Base-by-base conservation (phyloP, 139 green algal species). In the Zygnema circumcarinatum region DNA sequence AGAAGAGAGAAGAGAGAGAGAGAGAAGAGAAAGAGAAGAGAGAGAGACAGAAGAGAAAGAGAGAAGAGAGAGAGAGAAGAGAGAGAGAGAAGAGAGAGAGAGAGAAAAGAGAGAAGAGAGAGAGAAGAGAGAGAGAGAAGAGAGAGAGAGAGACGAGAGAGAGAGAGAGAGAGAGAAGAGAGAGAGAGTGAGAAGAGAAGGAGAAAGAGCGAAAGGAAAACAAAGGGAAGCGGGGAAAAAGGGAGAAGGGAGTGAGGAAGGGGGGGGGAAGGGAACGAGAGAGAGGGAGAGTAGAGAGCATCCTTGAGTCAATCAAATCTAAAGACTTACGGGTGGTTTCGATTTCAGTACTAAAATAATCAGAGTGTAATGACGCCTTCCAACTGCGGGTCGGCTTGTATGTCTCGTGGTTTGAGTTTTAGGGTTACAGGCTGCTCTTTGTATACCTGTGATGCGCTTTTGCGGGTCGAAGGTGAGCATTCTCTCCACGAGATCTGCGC, bases 381-480 rank as follows among this genome's bases (percentile, higher is more conserved):
- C n/a, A n/a, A n/a, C n/a, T n/a, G n/a, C n/a, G n/a, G n/a, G n/a
- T n/a, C n/a, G n/a, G n/a, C n/a, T n/a, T n/a, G n/a, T n/a, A n/a
- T n/a, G n/a, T n/a, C n/a, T n/a, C n/a, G n/a, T n/a, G n/a, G n/a
- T n/a, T n/a, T n/a, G n/a, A n/a, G n/a, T n/a, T n/a, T n/a, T n/a
- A n/a, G n/a, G n/a, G n/a, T n/a, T n/a, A n/a, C n/a, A n/a, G n/a
- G n/a, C n/a, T n/a, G n/a, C n/a, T n/a, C n/a, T n/a, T n/a, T n/a
- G n/a, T n/a, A n/a, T n/a, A 88, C 83, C 96, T 53, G 76, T 94
- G 74, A 94, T 93, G 2, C 92, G 32, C 69, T 91, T 90, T 29
- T 62, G 33, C 3, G 92, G 92, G 79, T 94, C 88, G 67, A 94
- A 94, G 32, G 88, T 79, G 1, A 94, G 89, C 92, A 94, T 94